A percentile compares a stretch with the other conserved stretches of the same genome.
phyloP scores from a whole-genome alignment of 2,329 filamentous ascomycete species.

The Venturia pyrina region DNA sequence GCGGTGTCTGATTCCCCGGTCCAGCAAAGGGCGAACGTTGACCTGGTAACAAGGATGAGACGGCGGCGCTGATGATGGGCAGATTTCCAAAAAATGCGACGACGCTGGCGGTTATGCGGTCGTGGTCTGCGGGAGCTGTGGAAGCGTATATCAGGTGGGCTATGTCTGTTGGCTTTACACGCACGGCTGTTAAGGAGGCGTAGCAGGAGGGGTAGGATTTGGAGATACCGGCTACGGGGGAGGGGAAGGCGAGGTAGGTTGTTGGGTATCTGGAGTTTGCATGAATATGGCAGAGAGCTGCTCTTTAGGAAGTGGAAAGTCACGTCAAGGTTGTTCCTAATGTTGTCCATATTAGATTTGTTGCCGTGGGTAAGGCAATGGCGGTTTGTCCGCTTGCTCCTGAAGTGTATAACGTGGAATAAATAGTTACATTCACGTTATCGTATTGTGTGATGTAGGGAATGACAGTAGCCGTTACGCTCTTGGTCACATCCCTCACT shows the following conservation, averaged over 20 bases:
- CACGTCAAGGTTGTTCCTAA: constrained; percentile 6
- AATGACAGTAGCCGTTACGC: not conserved
- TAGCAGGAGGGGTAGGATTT: not conserved
- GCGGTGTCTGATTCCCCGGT: not conserved
- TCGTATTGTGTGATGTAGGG: constrained; percentile 6
- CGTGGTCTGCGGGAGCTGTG: not conserved
- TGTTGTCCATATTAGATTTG: constrained; percentile 5
- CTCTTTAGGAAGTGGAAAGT: not conserved
- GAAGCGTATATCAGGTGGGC: not conserved
- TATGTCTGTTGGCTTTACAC: not conserved
- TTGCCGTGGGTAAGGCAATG: not conserved
- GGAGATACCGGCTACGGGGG: constrained; percentile 2
- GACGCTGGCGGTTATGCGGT: not conserved
- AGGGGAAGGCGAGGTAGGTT: constrained; percentile 6
- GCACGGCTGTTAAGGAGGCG: not conserved
- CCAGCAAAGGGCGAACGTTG: not conserved
- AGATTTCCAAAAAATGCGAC: constrained; percentile 3
- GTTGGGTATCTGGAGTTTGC: constrained; percentile 7
- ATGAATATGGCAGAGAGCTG: not conserved
- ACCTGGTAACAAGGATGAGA: not conserved
- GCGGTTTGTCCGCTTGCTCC: not conserved
- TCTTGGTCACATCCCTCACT: not conserved
- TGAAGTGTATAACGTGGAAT: not conserved
- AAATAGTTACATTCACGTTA: not conserved
- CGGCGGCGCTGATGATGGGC: not conserved